phyloP scores from a whole-genome alignment of 495 filamentous ascomycete genomes.

The Pyrenula massariospora region DNA sequence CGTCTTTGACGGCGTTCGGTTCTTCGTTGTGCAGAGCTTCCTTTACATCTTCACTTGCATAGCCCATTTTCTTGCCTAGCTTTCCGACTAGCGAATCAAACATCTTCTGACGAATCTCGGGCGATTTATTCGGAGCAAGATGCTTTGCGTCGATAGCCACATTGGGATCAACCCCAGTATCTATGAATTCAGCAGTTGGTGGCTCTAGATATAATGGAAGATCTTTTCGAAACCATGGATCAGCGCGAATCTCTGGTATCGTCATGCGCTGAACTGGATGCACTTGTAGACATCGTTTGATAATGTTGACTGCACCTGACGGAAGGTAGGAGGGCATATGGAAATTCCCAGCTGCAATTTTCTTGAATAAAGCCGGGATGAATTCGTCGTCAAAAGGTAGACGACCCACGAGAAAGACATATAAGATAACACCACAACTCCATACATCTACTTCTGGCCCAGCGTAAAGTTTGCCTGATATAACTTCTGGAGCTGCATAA shows the following conservation, averaged over 20 bases:
- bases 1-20: slow-evolving; percentile 96
- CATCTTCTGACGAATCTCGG: slow-evolving; percentile 72
- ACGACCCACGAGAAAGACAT: slow-evolving; percentile 82
- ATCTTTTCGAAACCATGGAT: slow-evolving; percentile 88
- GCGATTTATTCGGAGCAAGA: slow-evolving; percentile 65
- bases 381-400: slow-evolving; percentile 97
- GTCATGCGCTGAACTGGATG: slow-evolving; percentile 90
- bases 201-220: slow-evolving; percentile 76
- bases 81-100: slow-evolving; percentile 87
- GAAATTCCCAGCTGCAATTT: slow-evolving; percentile 83
- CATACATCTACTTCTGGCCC: slow-evolving; percentile 98
- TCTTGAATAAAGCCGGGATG: slow-evolving; percentile 75
- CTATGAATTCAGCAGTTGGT: slow-evolving; percentile 85
- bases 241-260: slow-evolving; percentile 83
- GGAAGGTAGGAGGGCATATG: slow-evolving; percentile 80
- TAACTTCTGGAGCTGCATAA: slow-evolving; percentile 95
- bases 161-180: slow-evolving; percentile 83
- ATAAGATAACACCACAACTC: slow-evolving; percentile 98
- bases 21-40: slow-evolving; percentile 85
- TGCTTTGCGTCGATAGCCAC: slow-evolving; percentile 74
- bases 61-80: slow-evolving; percentile 95
- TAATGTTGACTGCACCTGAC: slow-evolving; percentile 70
- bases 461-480: slow-evolving; percentile 93
- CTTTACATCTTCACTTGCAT: slow-evolving; percentile 86
- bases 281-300: slow-evolving; percentile 86